These are phyloP conservation scores for Sporothrix schenckii DNA, from an alignment of 2,329 filamentous ascomycete species.

Conservation along the genomic window DNA sequence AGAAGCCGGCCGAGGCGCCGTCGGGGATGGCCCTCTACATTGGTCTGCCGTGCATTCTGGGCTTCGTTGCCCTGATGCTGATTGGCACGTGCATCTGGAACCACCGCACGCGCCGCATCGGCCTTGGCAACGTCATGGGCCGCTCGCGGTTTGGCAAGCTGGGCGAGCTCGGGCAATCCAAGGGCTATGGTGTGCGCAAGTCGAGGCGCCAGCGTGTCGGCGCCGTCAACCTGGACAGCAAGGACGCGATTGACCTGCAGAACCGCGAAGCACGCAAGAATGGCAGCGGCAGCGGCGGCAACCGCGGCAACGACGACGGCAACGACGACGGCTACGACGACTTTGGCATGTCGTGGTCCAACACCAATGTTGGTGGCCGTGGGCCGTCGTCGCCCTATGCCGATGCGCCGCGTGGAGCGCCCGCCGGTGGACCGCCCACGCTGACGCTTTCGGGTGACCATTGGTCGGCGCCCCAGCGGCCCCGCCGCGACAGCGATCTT, in stretches of 20 bases:
- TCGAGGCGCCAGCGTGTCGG: slow-evolving; percentile 44
- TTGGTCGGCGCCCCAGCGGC: slow-evolving; percentile 34
- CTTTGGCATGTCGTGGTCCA: slow-evolving; percentile 28
- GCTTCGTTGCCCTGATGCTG: slow-evolving; percentile 52
- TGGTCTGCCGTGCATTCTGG: slow-evolving; percentile 56
- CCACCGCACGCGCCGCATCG: slow-evolving; percentile 53
- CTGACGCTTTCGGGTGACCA: slow-evolving; percentile 37
- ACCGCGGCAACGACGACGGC: slow-evolving; percentile 38
- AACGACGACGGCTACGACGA: slow-evolving; percentile 30
- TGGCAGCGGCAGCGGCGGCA: slow-evolving; percentile 37
- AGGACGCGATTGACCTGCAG: slow-evolving; percentile 52
- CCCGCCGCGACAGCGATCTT: slow-evolving; percentile 52
- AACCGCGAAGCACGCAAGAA: slow-evolving; percentile 42
- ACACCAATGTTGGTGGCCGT: slow-evolving; percentile 15
- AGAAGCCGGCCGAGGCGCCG: slow-evolving; percentile 43
- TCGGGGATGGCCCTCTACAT: slow-evolving; percentile 53
- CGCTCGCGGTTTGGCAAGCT: slow-evolving; percentile 39
- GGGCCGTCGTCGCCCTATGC: slow-evolving; percentile 31
- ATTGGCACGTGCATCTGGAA: slow-evolving; percentile 62
- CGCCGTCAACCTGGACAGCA: slow-evolving; percentile 42
- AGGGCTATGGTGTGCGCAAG: slow-evolving; percentile 50
- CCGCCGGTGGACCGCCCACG: slow-evolving; percentile 35
- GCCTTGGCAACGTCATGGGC: slow-evolving; percentile 57
- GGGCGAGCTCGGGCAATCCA: slow-evolving; percentile 35
- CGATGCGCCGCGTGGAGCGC: slow-evolving; percentile 37